Percentiles rank a stretch among this genome's conserved stretches.
Evolutionary conservation across 208 protist species (phyloP).

Genomic region (Willaertia magna): DNA sequence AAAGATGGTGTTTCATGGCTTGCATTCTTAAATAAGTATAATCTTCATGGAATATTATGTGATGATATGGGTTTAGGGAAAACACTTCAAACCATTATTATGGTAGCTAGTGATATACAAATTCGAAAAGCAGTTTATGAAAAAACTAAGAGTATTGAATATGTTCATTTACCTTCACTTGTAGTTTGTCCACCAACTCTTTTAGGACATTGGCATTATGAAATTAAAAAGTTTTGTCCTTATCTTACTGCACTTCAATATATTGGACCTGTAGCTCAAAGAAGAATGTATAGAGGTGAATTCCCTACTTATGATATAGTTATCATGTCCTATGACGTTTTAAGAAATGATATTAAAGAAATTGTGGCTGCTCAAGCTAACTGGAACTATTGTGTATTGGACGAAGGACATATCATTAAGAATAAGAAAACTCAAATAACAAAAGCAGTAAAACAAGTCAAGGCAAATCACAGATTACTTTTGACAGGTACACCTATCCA

Average conservation of each 20-base stretch:
- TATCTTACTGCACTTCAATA: conserved; percentile 19
- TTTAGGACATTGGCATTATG: conserved; percentile 60
- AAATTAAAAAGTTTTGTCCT: conserved; percentile 57
- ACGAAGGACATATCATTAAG: conserved; percentile 84
- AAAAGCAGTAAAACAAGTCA: conserved; percentile 23
- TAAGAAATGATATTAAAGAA: conserved; percentile 46
- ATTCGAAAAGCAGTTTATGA: conserved; percentile 9
- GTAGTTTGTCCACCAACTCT: conserved; percentile 72
- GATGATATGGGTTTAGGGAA: conserved; percentile 81
- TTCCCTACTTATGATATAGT: conserved; percentile 34
- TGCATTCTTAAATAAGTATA: conserved; percentile 52
- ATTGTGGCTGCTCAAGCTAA: conserved; percentile 13
- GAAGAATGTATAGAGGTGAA: conserved; percentile 7
- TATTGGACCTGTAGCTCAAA: conserved; percentile 23
- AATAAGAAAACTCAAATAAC: conserved; percentile 57
- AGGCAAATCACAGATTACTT: conserved; percentile 52
- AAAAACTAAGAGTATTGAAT: conserved; percentile 5
- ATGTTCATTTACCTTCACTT: conserved; percentile 39
- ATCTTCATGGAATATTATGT: conserved; percentile 63
- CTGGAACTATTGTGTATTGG: conserved; percentile 67
- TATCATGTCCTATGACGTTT: conserved; percentile 58
- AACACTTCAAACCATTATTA: conserved; percentile 63
- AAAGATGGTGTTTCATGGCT: conserved; percentile 71
- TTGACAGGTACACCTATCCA: conserved; percentile 77
- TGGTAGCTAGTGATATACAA: conserved; percentile 39